Evolutionary conservation across 805 yeast genomes (phyloP).

Genomic region (Maudiozyma pseudohumilis): DNA sequence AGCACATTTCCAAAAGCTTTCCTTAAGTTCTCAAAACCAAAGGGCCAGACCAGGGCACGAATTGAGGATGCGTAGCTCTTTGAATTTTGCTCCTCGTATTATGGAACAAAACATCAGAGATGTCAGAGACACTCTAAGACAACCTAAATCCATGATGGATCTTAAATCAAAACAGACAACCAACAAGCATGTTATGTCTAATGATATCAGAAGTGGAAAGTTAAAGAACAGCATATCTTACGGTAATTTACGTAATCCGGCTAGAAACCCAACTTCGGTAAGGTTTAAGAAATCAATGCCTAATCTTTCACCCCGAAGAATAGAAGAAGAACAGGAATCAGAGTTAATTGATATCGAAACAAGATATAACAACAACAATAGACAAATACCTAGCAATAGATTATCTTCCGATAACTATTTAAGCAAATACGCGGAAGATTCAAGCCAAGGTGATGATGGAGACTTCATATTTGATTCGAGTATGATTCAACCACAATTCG

Average conservation of each 20-base stretch:
- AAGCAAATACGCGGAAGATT: constrained; percentile 10
- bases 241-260: constrained; percentile 16
- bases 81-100: constrained; percentile 6
- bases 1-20: constrained; percentile 9
- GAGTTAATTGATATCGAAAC: too few relatives aligned
- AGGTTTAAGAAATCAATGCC: constrained; percentile 26
- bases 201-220: neutral
- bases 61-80: constrained; percentile 6
- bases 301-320: constrained; percentile 6
- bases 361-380: constrained; percentile 4
- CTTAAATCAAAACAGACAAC: constrained; percentile 10
- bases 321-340: constrained; percentile 8
- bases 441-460: constrained; percentile 12
- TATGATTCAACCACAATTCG: constrained; percentile 21
- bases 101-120: neutral
- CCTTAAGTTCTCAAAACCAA: neutral
- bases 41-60: neutral
- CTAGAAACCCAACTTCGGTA: constrained; percentile 10
- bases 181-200: neutral
- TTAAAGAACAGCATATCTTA: constrained; percentile 23
- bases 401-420: constrained; percentile 1
- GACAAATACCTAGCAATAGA: constrained; percentile 1
- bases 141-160: constrained; percentile 28
- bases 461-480: constrained; percentile 19
- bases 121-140: constrained; percentile 9